Evolutionary conservation across 2,329 filamentous ascomycete species (phyloP).

Genomic region (Xylaria sp.): DNA sequence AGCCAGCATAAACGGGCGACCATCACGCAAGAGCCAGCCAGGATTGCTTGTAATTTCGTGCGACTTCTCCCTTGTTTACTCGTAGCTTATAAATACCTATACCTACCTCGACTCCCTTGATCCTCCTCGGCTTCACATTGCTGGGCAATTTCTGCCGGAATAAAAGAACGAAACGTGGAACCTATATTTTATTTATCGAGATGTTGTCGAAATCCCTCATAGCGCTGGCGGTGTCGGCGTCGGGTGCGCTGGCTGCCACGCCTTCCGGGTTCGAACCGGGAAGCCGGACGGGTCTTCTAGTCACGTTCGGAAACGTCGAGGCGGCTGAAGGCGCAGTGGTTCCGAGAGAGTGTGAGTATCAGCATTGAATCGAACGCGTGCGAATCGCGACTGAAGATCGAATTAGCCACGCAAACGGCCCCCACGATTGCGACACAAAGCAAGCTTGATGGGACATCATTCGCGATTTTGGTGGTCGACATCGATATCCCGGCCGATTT

Average conservation of each 20-base stretch:
- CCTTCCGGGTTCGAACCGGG: constrained; percentile 49
- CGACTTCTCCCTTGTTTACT: no score
- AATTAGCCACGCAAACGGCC: constrained; percentile 42
- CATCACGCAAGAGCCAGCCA: no score
- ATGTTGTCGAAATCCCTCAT: constrained; percentile 44
- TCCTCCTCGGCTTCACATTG: not conserved
- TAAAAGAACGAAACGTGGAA: not conserved
- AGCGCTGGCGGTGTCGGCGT: constrained; percentile 42
- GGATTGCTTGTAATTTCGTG: no score
- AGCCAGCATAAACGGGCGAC: no score
- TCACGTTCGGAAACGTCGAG: constrained; percentile 46
- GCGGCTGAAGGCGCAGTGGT: constrained; percentile 48
- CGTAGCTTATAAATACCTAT: no score
- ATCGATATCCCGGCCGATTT: constrained; percentile 54
- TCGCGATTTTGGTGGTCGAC: constrained; percentile 51
- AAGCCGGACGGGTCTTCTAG: constrained; percentile 46
- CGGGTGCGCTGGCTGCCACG: constrained; percentile 46
- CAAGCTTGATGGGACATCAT: constrained; percentile 48
- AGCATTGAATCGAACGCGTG: not conserved
- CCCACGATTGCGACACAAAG: constrained; percentile 46
- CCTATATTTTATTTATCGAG: constrained; percentile 21
- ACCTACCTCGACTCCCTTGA: not conserved
- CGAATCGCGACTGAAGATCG: constrained; percentile 16
- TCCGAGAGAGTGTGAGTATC: constrained; percentile 44
- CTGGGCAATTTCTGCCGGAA: not conserved